Percentiles rank a stretch among this genome's conserved stretches.
Evolutionary conservation across 352 stramenopile genomes (phyloP).

Genomic region (Thraustochytrium striatum): DNA sequence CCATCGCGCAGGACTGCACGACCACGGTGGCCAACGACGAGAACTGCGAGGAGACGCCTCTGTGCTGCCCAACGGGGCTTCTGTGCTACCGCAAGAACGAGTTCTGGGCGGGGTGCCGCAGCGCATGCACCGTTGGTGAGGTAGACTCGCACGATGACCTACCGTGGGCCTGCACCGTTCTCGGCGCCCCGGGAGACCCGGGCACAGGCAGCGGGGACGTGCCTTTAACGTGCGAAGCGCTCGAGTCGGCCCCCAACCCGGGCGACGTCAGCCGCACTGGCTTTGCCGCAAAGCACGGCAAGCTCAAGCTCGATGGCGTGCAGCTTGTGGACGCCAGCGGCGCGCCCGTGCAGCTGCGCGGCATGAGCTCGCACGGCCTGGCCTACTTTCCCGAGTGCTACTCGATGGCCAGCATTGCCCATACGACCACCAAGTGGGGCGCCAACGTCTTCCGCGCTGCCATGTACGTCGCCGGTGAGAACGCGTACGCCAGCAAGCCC

Average conservation of each 20-base stretch:
- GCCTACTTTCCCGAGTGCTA: slow-evolving; percentile 38
- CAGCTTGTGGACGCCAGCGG: slow-evolving; percentile 17
- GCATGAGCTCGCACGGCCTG: too few relatives aligned
- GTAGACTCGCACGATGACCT: not conserved
- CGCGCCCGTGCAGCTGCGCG: slow-evolving; percentile 19
- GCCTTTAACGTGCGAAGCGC: not conserved
- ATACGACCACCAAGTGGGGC: not conserved
- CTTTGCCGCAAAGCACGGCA: slow-evolving; percentile 7
- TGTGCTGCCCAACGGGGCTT: not conserved
- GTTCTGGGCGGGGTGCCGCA: not conserved
- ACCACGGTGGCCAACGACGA: not conserved
- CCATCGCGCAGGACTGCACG: not conserved
- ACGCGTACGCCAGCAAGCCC: not conserved
- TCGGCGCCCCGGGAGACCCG: not conserved
- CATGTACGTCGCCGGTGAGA: slow-evolving; percentile 35
- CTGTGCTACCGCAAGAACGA: not conserved
- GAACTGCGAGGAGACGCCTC: not conserved
- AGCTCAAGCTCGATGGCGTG: too few relatives aligned
- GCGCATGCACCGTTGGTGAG: not conserved
- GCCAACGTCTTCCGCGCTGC: slow-evolving; percentile 5
- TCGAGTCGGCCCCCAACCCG: not conserved
- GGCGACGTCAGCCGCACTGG: not conserved
- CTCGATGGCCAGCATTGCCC: not conserved
- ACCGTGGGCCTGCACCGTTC: not conserved
- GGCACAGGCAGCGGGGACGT: not conserved